Evolutionary conservation across 495 filamentous ascomycete species (phyloP).

Genomic region (Tirmania nivea): DNA sequence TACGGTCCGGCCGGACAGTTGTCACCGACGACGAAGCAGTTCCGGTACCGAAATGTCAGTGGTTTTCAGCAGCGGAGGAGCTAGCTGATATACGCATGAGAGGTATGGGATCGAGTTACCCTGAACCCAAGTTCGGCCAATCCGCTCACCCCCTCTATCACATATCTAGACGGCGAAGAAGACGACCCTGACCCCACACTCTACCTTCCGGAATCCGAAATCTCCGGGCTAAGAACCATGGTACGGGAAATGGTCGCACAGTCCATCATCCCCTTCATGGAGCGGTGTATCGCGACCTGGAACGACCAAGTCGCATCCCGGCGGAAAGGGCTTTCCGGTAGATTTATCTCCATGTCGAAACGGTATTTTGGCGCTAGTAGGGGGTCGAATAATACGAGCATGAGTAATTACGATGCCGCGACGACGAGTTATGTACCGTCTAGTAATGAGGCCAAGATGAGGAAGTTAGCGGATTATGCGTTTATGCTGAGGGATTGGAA

Average conservation of each 20-base stretch:
- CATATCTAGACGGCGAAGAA: constrained; percentile 34
- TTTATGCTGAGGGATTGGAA: constrained; percentile 95
- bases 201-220: constrained; percentile 81
- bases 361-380: constrained; percentile 42
- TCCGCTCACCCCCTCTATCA: background rate
- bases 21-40: constrained; percentile 84
- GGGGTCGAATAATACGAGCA: constrained; percentile 25
- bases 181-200: constrained; percentile 32
- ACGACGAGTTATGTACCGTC: constrained; percentile 69
- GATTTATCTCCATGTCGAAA: constrained; percentile 81
- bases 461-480: constrained; percentile 80
- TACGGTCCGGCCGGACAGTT: constrained; percentile 59
- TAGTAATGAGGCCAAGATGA: constrained; percentile 67
- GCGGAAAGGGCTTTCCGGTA: constrained; percentile 62
- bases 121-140: constrained; percentile 1
- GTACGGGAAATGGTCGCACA: constrained; percentile 84
- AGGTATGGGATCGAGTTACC: background rate
- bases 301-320: constrained; percentile 93
- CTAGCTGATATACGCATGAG: constrained; percentile 39
- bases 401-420: constrained; percentile 51
- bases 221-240: constrained; percentile 63
- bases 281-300: constrained; percentile 71
- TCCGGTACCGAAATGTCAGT: constrained; percentile 56
- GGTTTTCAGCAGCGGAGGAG: constrained; percentile 76
- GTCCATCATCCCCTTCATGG: constrained; percentile 85